Evolutionary conservation across 2,329 filamentous ascomycete genomes (phyloP).

Genomic region (Colletotrichum lini): DNA sequence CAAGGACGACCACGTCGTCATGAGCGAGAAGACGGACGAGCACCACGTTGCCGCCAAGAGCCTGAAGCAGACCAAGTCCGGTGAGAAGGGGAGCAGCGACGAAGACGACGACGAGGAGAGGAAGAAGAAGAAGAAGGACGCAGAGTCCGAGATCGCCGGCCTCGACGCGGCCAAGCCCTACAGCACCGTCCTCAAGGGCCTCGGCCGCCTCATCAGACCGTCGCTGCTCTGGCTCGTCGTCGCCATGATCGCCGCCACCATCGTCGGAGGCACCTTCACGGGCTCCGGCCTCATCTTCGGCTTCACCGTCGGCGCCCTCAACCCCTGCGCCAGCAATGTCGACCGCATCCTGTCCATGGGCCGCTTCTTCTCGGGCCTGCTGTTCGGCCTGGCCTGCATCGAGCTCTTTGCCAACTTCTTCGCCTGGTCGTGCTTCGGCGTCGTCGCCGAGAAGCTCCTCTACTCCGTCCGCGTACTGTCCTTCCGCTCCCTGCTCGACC

Average conservation of each 20-base stretch:
- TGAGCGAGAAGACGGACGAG: constrained; percentile 29
- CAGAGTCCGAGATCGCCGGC: constrained; percentile 18
- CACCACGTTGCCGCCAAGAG: constrained; percentile 17
- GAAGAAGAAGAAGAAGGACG: neutral
- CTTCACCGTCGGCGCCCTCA: constrained; percentile 70
- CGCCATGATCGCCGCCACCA: constrained; percentile 64
- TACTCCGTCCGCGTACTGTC: constrained; percentile 69
- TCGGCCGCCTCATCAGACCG: constrained; percentile 45
- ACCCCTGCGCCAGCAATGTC: constrained; percentile 63
- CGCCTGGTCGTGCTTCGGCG: constrained; percentile 70
- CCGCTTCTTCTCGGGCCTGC: constrained; percentile 69
- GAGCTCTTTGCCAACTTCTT: constrained; percentile 72
- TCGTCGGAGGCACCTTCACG: constrained; percentile 71
- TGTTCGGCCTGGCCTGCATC: constrained; percentile 72
- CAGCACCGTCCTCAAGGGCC: constrained; percentile 41
- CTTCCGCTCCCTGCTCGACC: constrained; percentile 69
- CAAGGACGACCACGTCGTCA: constrained; percentile 27
- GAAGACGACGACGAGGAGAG: constrained; percentile 14
- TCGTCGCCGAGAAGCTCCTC: constrained; percentile 69
- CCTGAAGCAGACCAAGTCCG: constrained; percentile 22
- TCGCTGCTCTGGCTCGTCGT: constrained; percentile 59
- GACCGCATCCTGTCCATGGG: constrained; percentile 64
- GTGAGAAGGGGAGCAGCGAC: constrained; percentile 4
- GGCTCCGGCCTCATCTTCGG: constrained; percentile 73
- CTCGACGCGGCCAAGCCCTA: constrained; percentile 43